phyloP scores from a whole-genome alignment of 2,329 filamentous ascomycete genomes.

The Fusarium pseudocircinatum region DNA sequence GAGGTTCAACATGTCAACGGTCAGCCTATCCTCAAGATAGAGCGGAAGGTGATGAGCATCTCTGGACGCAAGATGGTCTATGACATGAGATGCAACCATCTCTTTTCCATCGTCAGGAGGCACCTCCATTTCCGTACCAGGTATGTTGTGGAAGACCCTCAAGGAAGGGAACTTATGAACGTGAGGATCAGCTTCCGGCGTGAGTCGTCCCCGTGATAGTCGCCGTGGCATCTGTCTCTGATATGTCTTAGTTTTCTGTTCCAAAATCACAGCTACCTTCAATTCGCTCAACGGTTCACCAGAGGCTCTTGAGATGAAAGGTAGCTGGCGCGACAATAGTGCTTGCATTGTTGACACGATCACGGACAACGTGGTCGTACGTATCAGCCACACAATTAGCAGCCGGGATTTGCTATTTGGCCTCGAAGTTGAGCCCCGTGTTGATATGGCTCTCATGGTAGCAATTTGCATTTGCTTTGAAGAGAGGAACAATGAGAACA shows the following conservation, averaged over 20 bases:
- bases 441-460: constrained; percentile 72
- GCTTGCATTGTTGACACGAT: constrained; percentile 67
- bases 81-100: constrained; percentile 62
- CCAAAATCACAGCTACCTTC: constrained; percentile 67
- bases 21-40: constrained; percentile 63
- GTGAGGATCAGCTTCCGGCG: constrained; percentile 64
- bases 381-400: constrained; percentile 68
- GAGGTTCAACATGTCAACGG: constrained; percentile 66
- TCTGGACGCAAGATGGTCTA: constrained; percentile 65
- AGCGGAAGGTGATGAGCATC: constrained; percentile 64
- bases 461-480: constrained; percentile 76
- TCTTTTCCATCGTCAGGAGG: constrained; percentile 69
- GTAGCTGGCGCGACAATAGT: constrained; percentile 66
- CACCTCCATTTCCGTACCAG: constrained; percentile 60
- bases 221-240: background rate
- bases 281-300: constrained; percentile 56
- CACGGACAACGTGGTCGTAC: constrained; percentile 62
- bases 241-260: constrained; percentile 56
- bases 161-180: constrained; percentile 60
- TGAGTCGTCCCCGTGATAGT: constrained; percentile 46
- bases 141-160: constrained; percentile 59
- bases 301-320: constrained; percentile 65
- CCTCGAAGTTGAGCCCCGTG: constrained; percentile 69
- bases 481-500: constrained; percentile 53
- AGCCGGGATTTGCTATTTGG: constrained; percentile 66